These are phyloP conservation scores for Ceratobasidium sp. DNA, from an alignment of 1,284 basidiomycete species.

Conservation along the genomic window DNA sequence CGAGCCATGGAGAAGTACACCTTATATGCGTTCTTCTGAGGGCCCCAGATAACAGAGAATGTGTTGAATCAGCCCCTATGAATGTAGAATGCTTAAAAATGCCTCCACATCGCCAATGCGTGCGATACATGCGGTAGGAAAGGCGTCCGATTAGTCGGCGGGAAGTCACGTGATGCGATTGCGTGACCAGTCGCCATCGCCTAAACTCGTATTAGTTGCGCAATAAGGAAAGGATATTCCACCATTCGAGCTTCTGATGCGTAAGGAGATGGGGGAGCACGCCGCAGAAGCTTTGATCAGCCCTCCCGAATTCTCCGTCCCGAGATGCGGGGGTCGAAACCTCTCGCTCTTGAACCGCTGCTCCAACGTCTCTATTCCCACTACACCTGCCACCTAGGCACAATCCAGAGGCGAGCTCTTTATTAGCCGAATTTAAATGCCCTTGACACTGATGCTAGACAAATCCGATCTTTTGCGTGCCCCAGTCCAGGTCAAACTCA, in stretches of 20 bases:
- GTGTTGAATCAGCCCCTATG: too few species aligned
- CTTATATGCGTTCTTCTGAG: too few species aligned
- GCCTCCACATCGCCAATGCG: too few species aligned
- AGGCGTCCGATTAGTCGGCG: not conserved
- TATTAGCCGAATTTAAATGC: not conserved
- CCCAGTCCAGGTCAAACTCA: constrained; percentile 1
- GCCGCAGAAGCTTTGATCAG: constrained; percentile 34
- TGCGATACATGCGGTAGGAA: constrained; percentile 1
- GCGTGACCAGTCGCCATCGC: constrained; percentile 39
- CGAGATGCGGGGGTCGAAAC: constrained; percentile 16
- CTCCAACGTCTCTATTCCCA: constrained; percentile 4
- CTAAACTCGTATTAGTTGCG: constrained; percentile 21
- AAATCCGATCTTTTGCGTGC: not conserved
- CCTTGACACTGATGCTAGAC: too few species aligned
- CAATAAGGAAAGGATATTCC: constrained; percentile 30
- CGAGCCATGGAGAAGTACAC: too few species aligned
- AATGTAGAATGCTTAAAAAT: too few species aligned
- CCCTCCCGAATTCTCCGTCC: constrained; percentile 8
- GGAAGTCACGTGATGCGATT: constrained; percentile 26
- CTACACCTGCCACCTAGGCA: constrained; percentile 4
- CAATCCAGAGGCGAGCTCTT: not conserved
- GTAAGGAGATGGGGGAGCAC: constrained; percentile 3
- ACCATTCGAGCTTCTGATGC: constrained; percentile 22
- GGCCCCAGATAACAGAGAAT: too few species aligned
- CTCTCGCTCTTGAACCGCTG: constrained; percentile 6